Conservation (phyloP, 768 basidiomycete genomes). For the Paxillus involutus region DNA sequence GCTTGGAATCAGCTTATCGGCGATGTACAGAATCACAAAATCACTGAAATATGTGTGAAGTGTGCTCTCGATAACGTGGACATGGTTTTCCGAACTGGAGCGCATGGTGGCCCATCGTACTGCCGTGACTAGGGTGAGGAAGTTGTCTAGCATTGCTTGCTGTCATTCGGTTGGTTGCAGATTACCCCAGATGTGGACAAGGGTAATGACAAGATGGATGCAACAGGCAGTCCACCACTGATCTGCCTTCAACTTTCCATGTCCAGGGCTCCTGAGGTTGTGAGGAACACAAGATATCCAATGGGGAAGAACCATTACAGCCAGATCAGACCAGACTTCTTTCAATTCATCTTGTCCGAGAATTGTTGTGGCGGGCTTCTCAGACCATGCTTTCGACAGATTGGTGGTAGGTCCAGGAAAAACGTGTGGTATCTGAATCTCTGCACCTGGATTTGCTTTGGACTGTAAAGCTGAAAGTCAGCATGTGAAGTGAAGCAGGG, state of each 20-base stretch:
- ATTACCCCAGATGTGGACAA: conserved; percentile 28
- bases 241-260: conserved; percentile 37
- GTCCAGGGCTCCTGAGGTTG: conserved; percentile 31
- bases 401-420: not conserved
- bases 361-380: not conserved
- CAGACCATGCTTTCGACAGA: conserved; percentile 1
- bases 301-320: conserved; percentile 12
- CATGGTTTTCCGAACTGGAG: not conserved
- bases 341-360: not conserved
- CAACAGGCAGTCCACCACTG: conserved; percentile 23
- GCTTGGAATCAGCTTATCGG: conserved; percentile 15
- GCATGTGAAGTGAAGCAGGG: too few species aligned
- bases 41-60: not conserved
- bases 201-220: conserved; percentile 28
- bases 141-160: not conserved
- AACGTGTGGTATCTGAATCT: not conserved
- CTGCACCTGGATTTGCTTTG: not conserved
- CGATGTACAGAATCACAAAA: not conserved
- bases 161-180: not conserved
- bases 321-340: conserved; percentile 6
- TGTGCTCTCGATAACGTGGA: not conserved
- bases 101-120: conserved; percentile 1
- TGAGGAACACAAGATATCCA: conserved; percentile 25
- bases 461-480: too few species aligned
- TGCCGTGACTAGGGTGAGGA: not conserved